Evolutionary conservation across 805 yeast species (phyloP).

Genomic region (Hanseniaspora lindneri): DNA sequence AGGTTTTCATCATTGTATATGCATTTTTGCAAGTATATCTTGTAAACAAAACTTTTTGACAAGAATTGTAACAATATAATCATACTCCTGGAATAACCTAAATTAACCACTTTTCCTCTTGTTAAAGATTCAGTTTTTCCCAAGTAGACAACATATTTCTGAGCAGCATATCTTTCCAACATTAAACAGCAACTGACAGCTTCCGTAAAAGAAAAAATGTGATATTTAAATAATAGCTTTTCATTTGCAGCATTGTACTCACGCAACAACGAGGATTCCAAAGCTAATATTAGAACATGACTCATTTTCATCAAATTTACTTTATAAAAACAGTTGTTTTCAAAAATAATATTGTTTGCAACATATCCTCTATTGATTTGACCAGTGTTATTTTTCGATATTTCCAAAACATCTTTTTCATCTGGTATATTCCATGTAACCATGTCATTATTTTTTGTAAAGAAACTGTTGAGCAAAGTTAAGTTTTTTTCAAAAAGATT

Average conservation of each 20-base stretch:
- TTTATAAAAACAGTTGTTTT: background rate
- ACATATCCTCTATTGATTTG: background rate
- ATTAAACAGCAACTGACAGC: background rate
- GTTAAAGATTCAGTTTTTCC: background rate
- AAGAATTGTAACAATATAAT: background rate
- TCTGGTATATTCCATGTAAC: background rate
- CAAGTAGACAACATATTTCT: background rate
- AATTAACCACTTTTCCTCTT: background rate
- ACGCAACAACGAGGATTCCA: background rate
- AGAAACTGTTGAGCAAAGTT: background rate
- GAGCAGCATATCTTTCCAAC: background rate
- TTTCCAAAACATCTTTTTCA: background rate
- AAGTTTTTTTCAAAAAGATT: background rate
- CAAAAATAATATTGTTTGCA: background rate
- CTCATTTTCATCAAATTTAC: background rate
- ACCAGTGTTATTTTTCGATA: background rate
- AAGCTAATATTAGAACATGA: background rate
- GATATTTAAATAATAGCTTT: background rate
- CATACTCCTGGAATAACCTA: background rate
- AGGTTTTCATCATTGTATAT: background rate
- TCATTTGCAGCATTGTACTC: background rate
- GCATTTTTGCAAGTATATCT: slow-evolving; percentile 1
- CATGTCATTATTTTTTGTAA: background rate
- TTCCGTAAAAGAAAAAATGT: background rate
- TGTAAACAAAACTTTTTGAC: slow-evolving; percentile 4